phyloP scores from a whole-genome alignment of 2,329 filamentous ascomycete species.

The Corinectria fuckeliana region DNA sequence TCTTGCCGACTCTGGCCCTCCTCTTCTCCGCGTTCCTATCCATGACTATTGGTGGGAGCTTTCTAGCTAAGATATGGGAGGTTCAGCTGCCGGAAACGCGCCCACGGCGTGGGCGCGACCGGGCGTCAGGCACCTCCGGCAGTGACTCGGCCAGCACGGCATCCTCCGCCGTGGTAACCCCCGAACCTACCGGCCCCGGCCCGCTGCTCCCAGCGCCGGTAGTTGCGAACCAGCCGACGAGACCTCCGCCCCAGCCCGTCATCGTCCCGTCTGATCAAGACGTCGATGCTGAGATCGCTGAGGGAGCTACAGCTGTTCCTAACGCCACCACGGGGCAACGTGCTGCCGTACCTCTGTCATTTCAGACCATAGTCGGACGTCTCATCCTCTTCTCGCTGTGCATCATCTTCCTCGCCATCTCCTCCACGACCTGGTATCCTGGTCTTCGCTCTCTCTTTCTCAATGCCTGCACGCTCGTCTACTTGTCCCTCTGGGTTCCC shows the following conservation, averaged over 20 bases:
- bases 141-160: conserved; percentile 32
- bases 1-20: conserved; percentile 63
- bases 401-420: conserved; percentile 64
- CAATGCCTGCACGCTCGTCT: conserved; percentile 71
- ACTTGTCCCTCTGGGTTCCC: conserved; percentile 90
- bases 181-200: conserved; percentile 35
- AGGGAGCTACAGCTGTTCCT: conserved; percentile 47
- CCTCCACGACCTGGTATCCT: conserved; percentile 67
- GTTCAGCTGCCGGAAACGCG: conserved; percentile 63
- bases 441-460: conserved; percentile 61
- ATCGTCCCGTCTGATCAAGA: conserved; percentile 71
- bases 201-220: conserved; percentile 50
- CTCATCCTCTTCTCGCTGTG: conserved; percentile 62
- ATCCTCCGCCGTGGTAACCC: conserved; percentile 35
- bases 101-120: conserved; percentile 50
- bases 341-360: conserved; percentile 44
- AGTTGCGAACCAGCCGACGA: conserved; percentile 41
- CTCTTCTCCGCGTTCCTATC: conserved; percentile 60
- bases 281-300: conserved; percentile 65
- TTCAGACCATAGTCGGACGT: conserved; percentile 63
- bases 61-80: conserved; percentile 65
- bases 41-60: conserved; percentile 63
- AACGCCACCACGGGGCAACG: conserved; percentile 32
- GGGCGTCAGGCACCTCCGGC: conserved; percentile 24
- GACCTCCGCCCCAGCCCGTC: conserved; percentile 50